These are phyloP conservation scores for Pueraria montana DNA, from an alignment of 306 rosid species.

Conservation along the genomic window DNA sequence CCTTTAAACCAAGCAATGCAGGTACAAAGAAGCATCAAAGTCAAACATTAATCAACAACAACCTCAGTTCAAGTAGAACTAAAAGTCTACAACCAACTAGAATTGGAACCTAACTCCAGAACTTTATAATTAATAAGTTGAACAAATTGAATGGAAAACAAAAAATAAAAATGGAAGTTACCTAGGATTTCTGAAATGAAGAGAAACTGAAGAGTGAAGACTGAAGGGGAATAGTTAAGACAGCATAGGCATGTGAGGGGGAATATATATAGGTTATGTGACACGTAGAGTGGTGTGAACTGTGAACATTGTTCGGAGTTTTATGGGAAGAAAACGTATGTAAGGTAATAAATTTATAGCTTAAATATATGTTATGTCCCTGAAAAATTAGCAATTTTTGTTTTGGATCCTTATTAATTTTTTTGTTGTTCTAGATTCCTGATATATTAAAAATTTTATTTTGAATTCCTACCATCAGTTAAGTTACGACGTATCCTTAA, in stretches of 20 bases:
- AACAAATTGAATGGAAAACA: neutral
- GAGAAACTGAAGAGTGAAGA: too few species aligned
- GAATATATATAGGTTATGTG: too few species aligned
- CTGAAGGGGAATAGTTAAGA: neutral
- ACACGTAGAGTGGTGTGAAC: too few species aligned
- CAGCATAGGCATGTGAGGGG: neutral
- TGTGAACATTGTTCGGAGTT: neutral
- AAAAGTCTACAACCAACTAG: neutral
- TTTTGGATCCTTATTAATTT: too few species aligned
- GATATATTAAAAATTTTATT: too few species aligned
- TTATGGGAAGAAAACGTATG: neutral
- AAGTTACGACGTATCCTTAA: too few species aligned
- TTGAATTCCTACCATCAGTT: too few species aligned
- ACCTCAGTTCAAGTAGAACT: neutral
- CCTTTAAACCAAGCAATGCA: slow-evolving; percentile 38
- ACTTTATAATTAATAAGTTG: neutral
- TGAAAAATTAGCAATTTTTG: too few species aligned
- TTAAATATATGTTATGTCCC: too few species aligned
- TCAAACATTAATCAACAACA: slow-evolving; percentile 18
- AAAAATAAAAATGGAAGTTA: neutral
- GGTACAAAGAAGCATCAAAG: neutral
- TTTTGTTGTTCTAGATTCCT: too few species aligned
- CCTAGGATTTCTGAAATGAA: neutral
- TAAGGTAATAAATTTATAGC: neutral
- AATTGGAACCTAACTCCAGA: neutral